Evolutionary conservation across 192 early-diverging fungal genomes (phyloP).

Genomic region (Gonapodya sp.): DNA sequence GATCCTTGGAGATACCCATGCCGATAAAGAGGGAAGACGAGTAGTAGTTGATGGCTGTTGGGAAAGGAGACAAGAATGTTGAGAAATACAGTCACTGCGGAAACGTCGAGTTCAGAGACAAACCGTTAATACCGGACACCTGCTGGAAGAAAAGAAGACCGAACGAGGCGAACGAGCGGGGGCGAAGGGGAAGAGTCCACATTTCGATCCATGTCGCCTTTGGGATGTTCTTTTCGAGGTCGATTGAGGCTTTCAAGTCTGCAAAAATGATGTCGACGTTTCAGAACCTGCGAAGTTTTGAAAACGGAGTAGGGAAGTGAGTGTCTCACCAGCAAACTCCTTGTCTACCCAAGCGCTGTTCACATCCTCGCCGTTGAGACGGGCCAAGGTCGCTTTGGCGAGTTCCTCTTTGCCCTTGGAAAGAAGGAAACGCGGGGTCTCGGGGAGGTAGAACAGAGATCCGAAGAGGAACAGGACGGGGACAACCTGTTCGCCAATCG

Average conservation of each 20-base stretch:
- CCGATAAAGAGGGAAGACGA: constrained; percentile 10
- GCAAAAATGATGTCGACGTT: too few relatives aligned
- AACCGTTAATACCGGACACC: background rate
- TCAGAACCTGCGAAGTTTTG: too few relatives aligned
- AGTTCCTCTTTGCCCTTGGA: constrained; percentile 4
- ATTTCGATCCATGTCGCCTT: constrained; percentile 5
- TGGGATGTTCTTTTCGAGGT: background rate
- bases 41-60: background rate
- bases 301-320: too few relatives aligned
- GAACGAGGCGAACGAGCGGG: background rate
- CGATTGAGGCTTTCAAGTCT: background rate
- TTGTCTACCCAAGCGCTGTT: background rate
- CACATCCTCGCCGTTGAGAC: background rate
- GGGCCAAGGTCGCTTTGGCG: background rate
- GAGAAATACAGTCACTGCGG: too few relatives aligned
- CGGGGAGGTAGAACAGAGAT: constrained; percentile 63
- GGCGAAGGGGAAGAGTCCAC: background rate
- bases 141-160: constrained; percentile 6
- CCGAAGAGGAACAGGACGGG: constrained; percentile 61
- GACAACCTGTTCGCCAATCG: constrained; percentile 26
- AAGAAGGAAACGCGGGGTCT: constrained; percentile 9
- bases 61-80: too few relatives aligned
- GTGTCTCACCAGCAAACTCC: background rate
- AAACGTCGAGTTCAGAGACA: background rate
- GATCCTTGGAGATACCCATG: background rate